Percentiles rank a stretch among this genome's conserved stretches.
Evolutionary conservation across 2,329 filamentous ascomycete species (phyloP).

Genomic region (Nemania sp.): DNA sequence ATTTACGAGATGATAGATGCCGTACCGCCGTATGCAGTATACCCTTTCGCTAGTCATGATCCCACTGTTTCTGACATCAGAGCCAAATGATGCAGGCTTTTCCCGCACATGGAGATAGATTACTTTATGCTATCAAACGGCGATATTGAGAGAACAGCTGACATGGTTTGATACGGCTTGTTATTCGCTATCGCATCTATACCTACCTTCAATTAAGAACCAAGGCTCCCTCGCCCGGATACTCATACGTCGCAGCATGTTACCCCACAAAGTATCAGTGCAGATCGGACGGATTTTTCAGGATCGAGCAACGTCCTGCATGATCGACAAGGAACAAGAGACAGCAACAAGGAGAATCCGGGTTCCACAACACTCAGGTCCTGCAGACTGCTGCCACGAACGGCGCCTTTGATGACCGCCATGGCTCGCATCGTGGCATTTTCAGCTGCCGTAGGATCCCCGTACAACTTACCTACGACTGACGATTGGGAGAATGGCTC

Average conservation of each 20-base stretch:
- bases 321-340: slow-evolving; percentile 16
- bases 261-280: slow-evolving; percentile 37
- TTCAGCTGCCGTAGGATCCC: slow-evolving; percentile 20
- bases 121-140: slow-evolving; percentile 3
- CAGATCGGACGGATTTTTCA: slow-evolving; percentile 32
- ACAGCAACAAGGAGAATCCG: slow-evolving; percentile 3
- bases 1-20: not conserved
- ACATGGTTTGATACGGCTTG: not conserved
- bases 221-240: slow-evolving; percentile 4
- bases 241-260: slow-evolving; percentile 12
- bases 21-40: not conserved
- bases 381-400: slow-evolving; percentile 17
- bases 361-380: slow-evolving; percentile 20
- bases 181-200: slow-evolving; percentile 7
- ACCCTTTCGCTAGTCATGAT: too few species aligned
- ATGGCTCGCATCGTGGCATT: slow-evolving; percentile 21
- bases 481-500: slow-evolving; percentile 15
- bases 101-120: slow-evolving; percentile 5
- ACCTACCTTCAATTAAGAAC: not conserved
- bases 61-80: too few species aligned
- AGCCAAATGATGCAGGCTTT: too few species aligned
- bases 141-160: slow-evolving; percentile 6
- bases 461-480: slow-evolving; percentile 11
- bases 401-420: slow-evolving; percentile 10
- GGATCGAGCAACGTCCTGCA: slow-evolving; percentile 21